Base-by-base conservation (phyloP, 805 yeast species). In the Metschnikowia noctiluminum region DNA sequence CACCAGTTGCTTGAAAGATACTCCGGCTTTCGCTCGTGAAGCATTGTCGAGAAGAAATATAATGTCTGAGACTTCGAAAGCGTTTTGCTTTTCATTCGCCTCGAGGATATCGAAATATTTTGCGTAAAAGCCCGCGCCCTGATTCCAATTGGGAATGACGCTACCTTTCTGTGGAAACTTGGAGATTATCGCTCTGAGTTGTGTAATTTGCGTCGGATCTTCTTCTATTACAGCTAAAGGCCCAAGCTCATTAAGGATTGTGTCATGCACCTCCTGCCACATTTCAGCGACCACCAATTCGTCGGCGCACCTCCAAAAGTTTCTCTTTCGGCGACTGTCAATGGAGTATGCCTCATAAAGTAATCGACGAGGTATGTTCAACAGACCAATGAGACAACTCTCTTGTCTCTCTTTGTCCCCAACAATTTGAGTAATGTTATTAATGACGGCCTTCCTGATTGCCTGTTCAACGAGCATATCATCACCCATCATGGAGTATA, bases 221-320 rank as follows among this genome's bases (percentile, higher is more conserved):
- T 78, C 76, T n/a, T 78, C 71, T 13, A 84, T 77, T 1, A 91
- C 79, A 3, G 84, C 78, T 12, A 66, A 63, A 8, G 98, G 98
- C 0, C 92, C 98, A 30, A 89, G 85, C 3, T 73, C 62, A 1
- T 69, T 60, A 8, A 83, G 57, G 4, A 88, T 65, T 0, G 80
- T 67, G 2, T 66, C 61, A 58, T 88, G 94, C 0, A 96, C 96
- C 36, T 79, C 82, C 0, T 66, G 71, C 70, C 79, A 79, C 43
- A 77, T 63, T 10, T 70, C 72, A 0, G 96, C 96, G 11, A 71
- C 74, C 0, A 89, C 65, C 40, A 85, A 75, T 28, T 84, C 79
- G 40, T 75, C 70, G 1, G 84, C 81, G 56, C 89, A 89, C 13
- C 76, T 70, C 67, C 82, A 72, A 55, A 71, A 77, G 43, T 85